Percentiles rank a stretch among this genome's conserved stretches.
These are phyloP conservation scores for Salinomyces thailandicus DNA, from an alignment of 2,329 filamentous ascomycete genomes.

Conservation along the genomic window DNA sequence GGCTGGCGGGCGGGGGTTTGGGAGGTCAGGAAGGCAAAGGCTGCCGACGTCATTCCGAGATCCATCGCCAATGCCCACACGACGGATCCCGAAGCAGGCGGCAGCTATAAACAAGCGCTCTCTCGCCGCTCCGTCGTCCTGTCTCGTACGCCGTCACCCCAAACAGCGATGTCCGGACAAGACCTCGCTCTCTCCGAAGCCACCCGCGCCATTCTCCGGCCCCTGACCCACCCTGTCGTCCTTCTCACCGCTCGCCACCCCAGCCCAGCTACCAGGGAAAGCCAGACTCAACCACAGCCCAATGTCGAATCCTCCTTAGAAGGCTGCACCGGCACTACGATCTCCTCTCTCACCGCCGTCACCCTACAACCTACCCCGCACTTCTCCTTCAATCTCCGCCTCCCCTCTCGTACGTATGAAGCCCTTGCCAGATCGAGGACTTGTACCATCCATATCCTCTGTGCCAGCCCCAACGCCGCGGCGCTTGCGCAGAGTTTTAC, in stretches of 20 bases:
- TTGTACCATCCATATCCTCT: constrained; percentile 45
- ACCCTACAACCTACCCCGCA: constrained; percentile 44
- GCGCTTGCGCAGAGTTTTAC: constrained; percentile 25
- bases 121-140: no score
- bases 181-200: background rate
- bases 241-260: constrained; percentile 38
- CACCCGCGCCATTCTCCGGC: constrained; percentile 28
- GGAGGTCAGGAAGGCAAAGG: no score
- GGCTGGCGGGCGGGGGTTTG: no score
- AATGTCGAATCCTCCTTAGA: background rate
- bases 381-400: constrained; percentile 52
- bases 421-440: constrained; percentile 35
- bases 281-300: background rate
- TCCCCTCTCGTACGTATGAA: constrained; percentile 46
- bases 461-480: constrained; percentile 20
- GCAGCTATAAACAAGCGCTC: no score
- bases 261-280: background rate
- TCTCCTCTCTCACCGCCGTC: constrained; percentile 53
- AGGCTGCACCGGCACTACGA: constrained; percentile 41
- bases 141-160: no score
- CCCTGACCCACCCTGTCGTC: constrained; percentile 47
- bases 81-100: no score
- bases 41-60: no score
- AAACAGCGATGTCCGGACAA: background rate
- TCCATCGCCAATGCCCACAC: no score